These are phyloP conservation scores for Zoysia pacifica DNA, from an alignment of 176 grass and related monocot species.

Conservation along the genomic window DNA sequence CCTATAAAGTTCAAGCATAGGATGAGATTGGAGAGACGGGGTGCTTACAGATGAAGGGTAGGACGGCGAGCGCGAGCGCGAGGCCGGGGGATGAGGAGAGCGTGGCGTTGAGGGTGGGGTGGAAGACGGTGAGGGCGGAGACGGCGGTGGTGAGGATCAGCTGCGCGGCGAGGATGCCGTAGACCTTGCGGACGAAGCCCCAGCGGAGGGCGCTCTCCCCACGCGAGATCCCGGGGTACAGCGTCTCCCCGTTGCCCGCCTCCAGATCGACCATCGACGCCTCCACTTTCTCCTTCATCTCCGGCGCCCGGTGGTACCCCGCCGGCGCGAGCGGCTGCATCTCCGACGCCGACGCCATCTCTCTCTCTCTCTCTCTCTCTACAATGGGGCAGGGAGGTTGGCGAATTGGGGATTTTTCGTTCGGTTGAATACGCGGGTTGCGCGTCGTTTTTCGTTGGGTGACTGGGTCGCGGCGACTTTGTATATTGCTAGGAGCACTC, in stretches of 20 bases:
- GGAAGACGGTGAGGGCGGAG: constrained; percentile 75
- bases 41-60: constrained; percentile 83
- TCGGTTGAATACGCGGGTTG: constrained; percentile 5
- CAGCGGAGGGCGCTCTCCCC: constrained; percentile 90
- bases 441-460: neutral
- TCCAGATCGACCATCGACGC: constrained; percentile 66
- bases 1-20: neutral
- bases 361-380: neutral
- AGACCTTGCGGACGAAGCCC: constrained; percentile 99
- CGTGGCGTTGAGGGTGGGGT: constrained; percentile 72
- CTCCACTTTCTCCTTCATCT: constrained; percentile 80
- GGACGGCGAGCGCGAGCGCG: constrained; percentile 62
- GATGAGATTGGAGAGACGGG: neutral
- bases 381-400: neutral
- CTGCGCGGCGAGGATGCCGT: constrained; percentile 96
- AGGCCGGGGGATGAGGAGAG: constrained; percentile 59
- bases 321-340: constrained; percentile 67
- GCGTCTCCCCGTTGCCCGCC: constrained; percentile 61
- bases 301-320: constrained; percentile 54
- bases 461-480: neutral
- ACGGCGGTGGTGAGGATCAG: constrained; percentile 91
- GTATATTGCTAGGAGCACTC: constrained; percentile 28
- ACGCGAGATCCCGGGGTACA: constrained; percentile 90
- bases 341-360: constrained; percentile 53
- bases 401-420: constrained; percentile 39